Evolutionary conservation across 768 basidiomycete species (phyloP).

Genomic region (Daedaleopsis sinensis): DNA sequence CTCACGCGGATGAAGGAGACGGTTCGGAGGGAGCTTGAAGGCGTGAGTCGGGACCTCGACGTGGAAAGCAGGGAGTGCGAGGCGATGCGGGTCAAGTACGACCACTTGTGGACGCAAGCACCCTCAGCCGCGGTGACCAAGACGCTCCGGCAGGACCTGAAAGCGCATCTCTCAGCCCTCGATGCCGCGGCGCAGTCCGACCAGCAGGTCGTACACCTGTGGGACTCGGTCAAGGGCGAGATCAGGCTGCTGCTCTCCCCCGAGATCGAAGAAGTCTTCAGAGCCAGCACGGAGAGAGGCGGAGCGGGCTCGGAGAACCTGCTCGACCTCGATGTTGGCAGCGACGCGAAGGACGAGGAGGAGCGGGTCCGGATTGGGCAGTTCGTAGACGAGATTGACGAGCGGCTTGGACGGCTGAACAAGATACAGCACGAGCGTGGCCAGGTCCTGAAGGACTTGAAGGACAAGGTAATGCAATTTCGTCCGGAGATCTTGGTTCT

Average conservation of each 20-base stretch:
- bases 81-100: slow-evolving; percentile 82
- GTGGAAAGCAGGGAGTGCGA: slow-evolving; percentile 88
- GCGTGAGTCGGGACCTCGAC: slow-evolving; percentile 69
- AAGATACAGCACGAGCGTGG: slow-evolving; percentile 85
- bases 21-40: slow-evolving; percentile 64
- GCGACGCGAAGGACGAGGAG: slow-evolving; percentile 59
- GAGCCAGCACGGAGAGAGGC: slow-evolving; percentile 48
- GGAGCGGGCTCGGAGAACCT: slow-evolving; percentile 45
- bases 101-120: slow-evolving; percentile 83
- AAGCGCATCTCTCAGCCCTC: slow-evolving; percentile 69
- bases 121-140: slow-evolving; percentile 79
- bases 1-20: slow-evolving; percentile 59
- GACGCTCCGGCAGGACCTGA: slow-evolving; percentile 74
- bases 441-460: slow-evolving; percentile 90
- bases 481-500: background rate
- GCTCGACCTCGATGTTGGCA: slow-evolving; percentile 74
- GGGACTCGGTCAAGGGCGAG: slow-evolving; percentile 70
- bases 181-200: slow-evolving; percentile 82
- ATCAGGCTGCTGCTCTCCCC: slow-evolving; percentile 62
- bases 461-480: slow-evolving; percentile 75
- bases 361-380: slow-evolving; percentile 70
- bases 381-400: slow-evolving; percentile 76
- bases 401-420: slow-evolving; percentile 73
- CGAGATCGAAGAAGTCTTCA: slow-evolving; percentile 65
- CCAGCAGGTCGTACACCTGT: slow-evolving; percentile 69